Evolutionary conservation across 2,329 filamentous ascomycete genomes (phyloP).

Genomic region (Chrysosporium queenslandicum): DNA sequence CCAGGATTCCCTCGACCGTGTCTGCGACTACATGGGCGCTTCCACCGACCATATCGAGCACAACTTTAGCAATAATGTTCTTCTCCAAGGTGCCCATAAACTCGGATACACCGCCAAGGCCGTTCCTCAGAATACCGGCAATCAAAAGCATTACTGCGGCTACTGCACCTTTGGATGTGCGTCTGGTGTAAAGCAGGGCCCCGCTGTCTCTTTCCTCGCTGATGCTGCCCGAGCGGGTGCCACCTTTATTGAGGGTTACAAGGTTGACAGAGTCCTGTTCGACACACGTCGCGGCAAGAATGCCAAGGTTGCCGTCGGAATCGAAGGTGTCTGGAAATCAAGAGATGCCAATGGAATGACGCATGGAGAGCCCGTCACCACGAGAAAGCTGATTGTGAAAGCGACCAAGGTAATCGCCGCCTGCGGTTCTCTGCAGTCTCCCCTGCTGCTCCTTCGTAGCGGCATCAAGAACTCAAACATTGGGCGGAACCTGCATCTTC

Average conservation of each 20-base stretch:
- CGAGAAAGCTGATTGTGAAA: conserved; percentile 57
- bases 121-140: conserved; percentile 71
- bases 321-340: conserved; percentile 65
- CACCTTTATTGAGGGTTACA: conserved; percentile 72
- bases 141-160: conserved; percentile 63
- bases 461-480: conserved; percentile 73
- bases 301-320: conserved; percentile 54
- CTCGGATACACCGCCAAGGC: conserved; percentile 60
- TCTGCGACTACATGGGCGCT: conserved; percentile 71
- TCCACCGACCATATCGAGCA: conserved; percentile 56
- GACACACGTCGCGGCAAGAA: conserved; percentile 35
- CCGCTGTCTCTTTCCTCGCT: conserved; percentile 64
- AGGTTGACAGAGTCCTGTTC: conserved; percentile 62
- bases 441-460: conserved; percentile 64
- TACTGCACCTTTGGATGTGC: conserved; percentile 52
- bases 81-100: conserved; percentile 66
- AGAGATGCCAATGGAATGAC: conserved; percentile 54
- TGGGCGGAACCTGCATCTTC: conserved; percentile 69
- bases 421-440: conserved; percentile 65
- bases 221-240: conserved; percentile 70
- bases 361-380: conserved; percentile 42
- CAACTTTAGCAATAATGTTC: conserved; percentile 58
- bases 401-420: conserved; percentile 75
- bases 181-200: conserved; percentile 66
- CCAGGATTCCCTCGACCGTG: conserved; percentile 67